Base-by-base conservation (phyloP, 23 red algal species). In the Gracilariopsis chorda region DNA sequence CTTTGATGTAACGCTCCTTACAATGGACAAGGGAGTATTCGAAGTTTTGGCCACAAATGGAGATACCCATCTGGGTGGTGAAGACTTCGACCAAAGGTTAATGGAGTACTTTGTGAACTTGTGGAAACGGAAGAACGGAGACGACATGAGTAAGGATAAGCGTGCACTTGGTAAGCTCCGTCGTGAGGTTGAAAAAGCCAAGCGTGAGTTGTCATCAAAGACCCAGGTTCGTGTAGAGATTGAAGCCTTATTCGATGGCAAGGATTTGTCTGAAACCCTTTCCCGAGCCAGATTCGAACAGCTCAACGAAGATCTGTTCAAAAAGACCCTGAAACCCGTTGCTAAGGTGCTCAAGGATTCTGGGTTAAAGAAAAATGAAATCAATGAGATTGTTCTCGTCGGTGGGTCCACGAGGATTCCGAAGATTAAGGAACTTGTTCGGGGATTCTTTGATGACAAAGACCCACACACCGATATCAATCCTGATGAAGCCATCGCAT, bases 371-470 rank as follows among this genome's bases (percentile, higher is more conserved):
- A 98, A 95, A 37, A 41, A 73, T 32, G 96, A 98, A 32, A 82
- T 98, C 30, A 70, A 98, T 51, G 96, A 98, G 71, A 84, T 98
- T 57, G 96, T 98, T 33, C 70, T 98, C 32, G 96, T 98, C 34
- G 96, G 96, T 46, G 96, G 96, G 69, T 98, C 96, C 24, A 98
- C 96, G 1, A 86, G 96, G 32, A 98, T 98, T 58, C 96, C 96
- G 14, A 98, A 98, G 87, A 79, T 98, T 29, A 94, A 98, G 59
- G 83, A 95, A 40, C 92, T 98, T 12, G 90, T 98, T 25, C 88
- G 43, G 14, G 86, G 87, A 45, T 95, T 94, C 48, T 98, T 98
- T 80, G 94, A 86, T 49, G 92, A 92, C 30, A 98, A 98, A 78
- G 91, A 95, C 47, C 96, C 90, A 14, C 83, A 88, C 48, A 93